Base-by-base conservation (phyloP, 768 basidiomycete species). In the Russula vinacea region DNA sequence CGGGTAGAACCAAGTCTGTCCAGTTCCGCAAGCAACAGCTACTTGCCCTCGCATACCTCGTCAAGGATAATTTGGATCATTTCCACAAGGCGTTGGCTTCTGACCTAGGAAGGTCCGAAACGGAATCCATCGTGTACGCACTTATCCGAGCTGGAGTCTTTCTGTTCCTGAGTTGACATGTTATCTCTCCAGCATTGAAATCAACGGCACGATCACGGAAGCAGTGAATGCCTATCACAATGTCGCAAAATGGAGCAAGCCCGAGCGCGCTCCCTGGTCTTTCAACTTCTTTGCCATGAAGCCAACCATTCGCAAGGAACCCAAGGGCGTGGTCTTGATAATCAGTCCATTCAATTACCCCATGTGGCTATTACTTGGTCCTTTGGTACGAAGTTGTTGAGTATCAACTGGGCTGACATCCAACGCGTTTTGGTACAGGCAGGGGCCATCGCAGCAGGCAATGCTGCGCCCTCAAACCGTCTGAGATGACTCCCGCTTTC, bases 311-410 rank as follows among this genome's bases (percentile, higher is more conserved):
- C 78, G 83, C 59, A 89, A 90, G 69, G 89, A 90, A 67, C 80
- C 92, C 51, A 94, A 93, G 72, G 90, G 90, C 3, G 80, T 85
- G 29, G 81, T 87, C 0, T 75, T 90, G 54, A 82, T 89, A 68
- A 86, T 92, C 60, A 78, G 78, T 37, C 87, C 89, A 0, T 90
- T 89, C 80, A 91, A 90, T 73, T 90, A 87, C 70, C 90, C 89
- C 0, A 64, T 90, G 14, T 86, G 79, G 78, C 73, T 88, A 57
- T 72, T 80, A 0, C 42, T 89, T 9, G 76, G 78, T 0, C 87
- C 88, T 14, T 64, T 92, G 67, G 87, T 88, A 63, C 24, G 81
- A 37, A 17, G 0, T 14, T 24, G 51, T 44, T 10, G 10, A 40
- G 10, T 40, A 29, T 39, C 29, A 24, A 40, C 17, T 6, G 26